Percentiles rank a stretch among this genome's conserved stretches.
Evolutionary conservation across 192 early-diverging fungal genomes (phyloP).

Genomic region (Mortierella hygrophila): DNA sequence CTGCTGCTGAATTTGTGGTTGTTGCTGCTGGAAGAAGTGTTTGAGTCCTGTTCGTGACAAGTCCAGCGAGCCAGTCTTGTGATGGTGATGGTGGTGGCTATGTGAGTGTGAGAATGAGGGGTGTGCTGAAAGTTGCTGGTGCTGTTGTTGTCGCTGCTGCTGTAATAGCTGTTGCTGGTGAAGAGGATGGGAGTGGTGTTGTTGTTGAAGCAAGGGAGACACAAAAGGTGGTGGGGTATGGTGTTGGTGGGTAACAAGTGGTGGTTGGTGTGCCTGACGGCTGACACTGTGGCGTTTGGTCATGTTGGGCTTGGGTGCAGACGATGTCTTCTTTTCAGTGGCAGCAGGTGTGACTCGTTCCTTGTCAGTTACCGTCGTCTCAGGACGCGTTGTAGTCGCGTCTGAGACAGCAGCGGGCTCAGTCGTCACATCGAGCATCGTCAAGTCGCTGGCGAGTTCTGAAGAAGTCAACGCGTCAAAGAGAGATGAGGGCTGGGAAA

Average conservation of each 20-base stretch:
- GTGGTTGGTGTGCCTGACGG: conserved; percentile 44
- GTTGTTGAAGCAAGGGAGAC: conserved; percentile 31
- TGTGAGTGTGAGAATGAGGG: background rate
- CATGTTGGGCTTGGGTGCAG: background rate
- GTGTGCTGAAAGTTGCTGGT: background rate
- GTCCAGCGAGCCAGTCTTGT: conserved; percentile 39
- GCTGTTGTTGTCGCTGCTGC: conserved; percentile 18
- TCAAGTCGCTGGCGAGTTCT: background rate
- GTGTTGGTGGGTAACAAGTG: conserved; percentile 45
- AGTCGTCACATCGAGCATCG: background rate
- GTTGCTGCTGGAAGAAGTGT: conserved; percentile 26
- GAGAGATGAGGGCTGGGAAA: background rate
- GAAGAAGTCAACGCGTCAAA: background rate
- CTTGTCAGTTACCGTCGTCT: background rate
- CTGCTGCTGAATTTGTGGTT: conserved; percentile 13
- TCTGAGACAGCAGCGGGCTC: background rate
- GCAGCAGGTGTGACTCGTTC: background rate
- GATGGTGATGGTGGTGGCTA: conserved; percentile 13
- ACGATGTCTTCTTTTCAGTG: conserved; percentile 13
- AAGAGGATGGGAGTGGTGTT: conserved; percentile 14
- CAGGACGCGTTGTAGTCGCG: background rate
- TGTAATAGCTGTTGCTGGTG: conserved; percentile 11
- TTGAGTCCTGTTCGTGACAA: conserved; percentile 3
- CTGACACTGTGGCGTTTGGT: conserved; percentile 49
- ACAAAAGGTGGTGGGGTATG: conserved; percentile 45